These are phyloP conservation scores for Starmera amethionina DNA, from an alignment of 805 yeast species.

Conservation along the genomic window DNA sequence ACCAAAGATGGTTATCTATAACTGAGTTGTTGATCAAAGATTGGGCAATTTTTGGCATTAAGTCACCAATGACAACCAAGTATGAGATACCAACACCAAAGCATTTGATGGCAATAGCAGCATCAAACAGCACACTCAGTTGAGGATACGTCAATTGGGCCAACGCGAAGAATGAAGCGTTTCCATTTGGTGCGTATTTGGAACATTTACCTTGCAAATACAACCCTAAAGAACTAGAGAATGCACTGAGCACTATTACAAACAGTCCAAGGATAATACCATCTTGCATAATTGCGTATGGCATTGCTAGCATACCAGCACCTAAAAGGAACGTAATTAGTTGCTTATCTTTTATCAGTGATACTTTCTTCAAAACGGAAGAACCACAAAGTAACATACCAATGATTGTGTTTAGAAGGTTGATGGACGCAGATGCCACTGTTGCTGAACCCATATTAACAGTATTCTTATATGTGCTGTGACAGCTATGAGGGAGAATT, in stretches of 20 bases:
- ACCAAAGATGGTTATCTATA: slow-evolving; percentile 10
- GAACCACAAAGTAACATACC: slow-evolving; percentile 13
- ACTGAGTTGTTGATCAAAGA: slow-evolving; percentile 14
- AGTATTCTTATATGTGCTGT: neutral
- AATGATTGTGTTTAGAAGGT: slow-evolving; percentile 45
- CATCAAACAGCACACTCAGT: slow-evolving; percentile 49
- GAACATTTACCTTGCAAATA: slow-evolving; percentile 52
- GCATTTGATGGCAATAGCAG: slow-evolving; percentile 63
- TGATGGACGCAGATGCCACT: slow-evolving; percentile 39
- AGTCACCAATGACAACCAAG: slow-evolving; percentile 60
- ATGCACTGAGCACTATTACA: slow-evolving; percentile 52
- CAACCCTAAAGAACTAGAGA: slow-evolving; percentile 59
- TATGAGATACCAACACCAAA: slow-evolving; percentile 64
- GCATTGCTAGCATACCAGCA: slow-evolving; percentile 67
- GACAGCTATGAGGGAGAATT: too few relatives aligned
- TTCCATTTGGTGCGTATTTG: slow-evolving; percentile 39
- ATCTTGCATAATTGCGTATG: slow-evolving; percentile 58
- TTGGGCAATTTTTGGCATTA: slow-evolving; percentile 50
- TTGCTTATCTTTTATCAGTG: neutral
- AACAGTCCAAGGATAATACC: slow-evolving; percentile 51
- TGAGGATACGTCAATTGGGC: slow-evolving; percentile 54
- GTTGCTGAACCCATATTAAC: slow-evolving; percentile 21
- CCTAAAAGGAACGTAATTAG: slow-evolving; percentile 18
- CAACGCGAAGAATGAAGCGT: slow-evolving; percentile 56
- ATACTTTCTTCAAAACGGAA: neutral